Evolutionary conservation across 176 grass and related monocot species (phyloP).

Genomic region (Pontederia paniculata): DNA sequence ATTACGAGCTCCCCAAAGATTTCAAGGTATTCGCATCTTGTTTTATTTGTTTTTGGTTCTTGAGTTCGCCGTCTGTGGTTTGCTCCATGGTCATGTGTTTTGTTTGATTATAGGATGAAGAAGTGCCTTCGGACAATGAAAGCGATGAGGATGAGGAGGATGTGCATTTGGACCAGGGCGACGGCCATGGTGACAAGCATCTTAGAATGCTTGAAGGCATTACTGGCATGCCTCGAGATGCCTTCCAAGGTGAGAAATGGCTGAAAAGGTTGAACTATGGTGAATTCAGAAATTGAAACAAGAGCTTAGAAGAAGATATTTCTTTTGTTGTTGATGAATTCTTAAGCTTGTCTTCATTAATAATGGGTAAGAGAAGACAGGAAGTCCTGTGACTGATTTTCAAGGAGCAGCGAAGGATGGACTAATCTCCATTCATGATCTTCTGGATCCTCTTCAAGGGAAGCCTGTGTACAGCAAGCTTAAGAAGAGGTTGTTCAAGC

Average conservation of each 20-base stretch:
- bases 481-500: slow-evolving; percentile 52
- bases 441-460: slow-evolving; percentile 57
- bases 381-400: slow-evolving; percentile 33
- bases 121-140: slow-evolving; percentile 77
- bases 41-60: slow-evolving; percentile 7
- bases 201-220: slow-evolving; percentile 67
- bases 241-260: slow-evolving; percentile 51
- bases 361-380: slow-evolving; percentile 49
- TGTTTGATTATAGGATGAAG: slow-evolving; percentile 52
- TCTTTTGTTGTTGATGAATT: slow-evolving; percentile 1
- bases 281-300: neutral
- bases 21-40: slow-evolving; percentile 33
- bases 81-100: neutral
- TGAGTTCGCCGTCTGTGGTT: neutral
- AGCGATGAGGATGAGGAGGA: slow-evolving; percentile 67
- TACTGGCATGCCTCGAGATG: slow-evolving; percentile 77
- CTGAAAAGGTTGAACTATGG: neutral
- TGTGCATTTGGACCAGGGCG: slow-evolving; percentile 21
- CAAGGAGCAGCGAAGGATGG: slow-evolving; percentile 29
- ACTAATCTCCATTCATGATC: slow-evolving; percentile 62
- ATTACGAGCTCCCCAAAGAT: slow-evolving; percentile 60
- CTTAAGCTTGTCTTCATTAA: neutral
- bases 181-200: slow-evolving; percentile 51
- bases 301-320: too few relatives aligned
- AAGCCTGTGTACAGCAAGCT: slow-evolving; percentile 73